Evolutionary conservation across 306 rosid genomes (phyloP).

Genomic region (Cicer yamashitae): DNA sequence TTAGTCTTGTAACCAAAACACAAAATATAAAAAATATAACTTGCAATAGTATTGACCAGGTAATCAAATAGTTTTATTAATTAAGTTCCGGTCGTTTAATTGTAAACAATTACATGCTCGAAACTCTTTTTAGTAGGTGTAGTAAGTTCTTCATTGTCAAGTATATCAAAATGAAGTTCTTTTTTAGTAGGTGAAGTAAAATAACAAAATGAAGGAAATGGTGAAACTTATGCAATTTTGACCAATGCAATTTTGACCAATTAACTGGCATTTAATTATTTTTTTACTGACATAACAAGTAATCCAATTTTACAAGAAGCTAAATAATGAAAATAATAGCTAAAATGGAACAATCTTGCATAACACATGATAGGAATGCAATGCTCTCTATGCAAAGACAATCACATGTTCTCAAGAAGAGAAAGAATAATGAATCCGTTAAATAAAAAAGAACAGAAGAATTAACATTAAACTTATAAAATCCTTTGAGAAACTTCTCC

Average conservation of each 20-base stretch:
- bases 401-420: background rate
- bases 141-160: conserved; percentile 54
- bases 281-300: background rate
- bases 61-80: no score
- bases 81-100: no score
- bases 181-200: conserved; percentile 75
- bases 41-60: no score
- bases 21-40: no score
- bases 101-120: no score
- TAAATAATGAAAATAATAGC: conserved; percentile 20
- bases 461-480: conserved; percentile 21
- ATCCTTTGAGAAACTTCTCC: conserved; percentile 29
- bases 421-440: conserved; percentile 5
- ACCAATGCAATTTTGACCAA: conserved; percentile 32
- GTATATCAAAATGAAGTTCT: conserved; percentile 42
- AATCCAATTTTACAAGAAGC: conserved; percentile 29
- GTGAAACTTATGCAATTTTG: no score
- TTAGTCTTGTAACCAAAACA: no score
- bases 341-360: conserved; percentile 27
- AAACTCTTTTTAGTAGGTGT: background rate
- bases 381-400: background rate
- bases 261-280: background rate
- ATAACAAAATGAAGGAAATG: conserved; percentile 41
- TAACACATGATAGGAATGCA: background rate
- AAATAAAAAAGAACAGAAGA: conserved; percentile 26